phyloP scores from a whole-genome alignment of 2,329 filamentous ascomycete genomes.

The Chaetomium sp. region DNA sequence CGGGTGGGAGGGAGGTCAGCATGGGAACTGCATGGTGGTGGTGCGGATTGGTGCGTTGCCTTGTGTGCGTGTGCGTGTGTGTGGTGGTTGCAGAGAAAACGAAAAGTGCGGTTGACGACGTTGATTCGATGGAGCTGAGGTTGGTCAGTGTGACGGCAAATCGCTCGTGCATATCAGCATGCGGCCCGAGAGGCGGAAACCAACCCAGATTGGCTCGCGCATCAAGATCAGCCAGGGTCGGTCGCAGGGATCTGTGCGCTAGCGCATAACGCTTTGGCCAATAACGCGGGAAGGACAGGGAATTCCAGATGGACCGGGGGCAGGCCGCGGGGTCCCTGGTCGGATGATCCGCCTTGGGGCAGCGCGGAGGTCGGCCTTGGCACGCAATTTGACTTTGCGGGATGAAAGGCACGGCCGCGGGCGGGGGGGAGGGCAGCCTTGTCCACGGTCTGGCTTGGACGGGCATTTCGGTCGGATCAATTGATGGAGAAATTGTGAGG shows the following conservation, averaged over 20 bases:
- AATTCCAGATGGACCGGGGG: constrained; percentile 1
- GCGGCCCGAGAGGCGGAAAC: constrained; percentile 48
- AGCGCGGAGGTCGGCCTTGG: constrained; percentile 12
- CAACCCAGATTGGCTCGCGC: constrained; percentile 47
- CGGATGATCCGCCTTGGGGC: constrained; percentile 10
- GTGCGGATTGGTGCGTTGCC: constrained; percentile 9
- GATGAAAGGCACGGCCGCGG: constrained; percentile 9
- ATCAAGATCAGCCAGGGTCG: constrained; percentile 39
- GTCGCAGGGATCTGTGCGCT: constrained; percentile 33
- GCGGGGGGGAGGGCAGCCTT: constrained; percentile 12
- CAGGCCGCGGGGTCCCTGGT: constrained; percentile 16
- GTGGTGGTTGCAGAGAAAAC: constrained; percentile 21
- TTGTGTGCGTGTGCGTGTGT: constrained; percentile 16
- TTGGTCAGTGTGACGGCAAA: constrained; percentile 47
- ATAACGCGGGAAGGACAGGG: constrained; percentile 25
- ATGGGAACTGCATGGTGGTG: background rate
- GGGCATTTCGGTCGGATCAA: constrained; percentile 5
- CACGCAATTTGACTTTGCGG: constrained; percentile 19
- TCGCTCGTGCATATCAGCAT: constrained; percentile 48
- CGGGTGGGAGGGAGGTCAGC: constrained; percentile 16
- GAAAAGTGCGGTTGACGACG: constrained; percentile 28
- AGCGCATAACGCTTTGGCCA: constrained; percentile 35
- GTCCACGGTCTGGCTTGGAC: background rate
- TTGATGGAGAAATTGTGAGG: background rate
- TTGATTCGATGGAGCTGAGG: constrained; percentile 42